Conservation (phyloP, 1,284 basidiomycete genomes). For the Ustilago hordei region DNA sequence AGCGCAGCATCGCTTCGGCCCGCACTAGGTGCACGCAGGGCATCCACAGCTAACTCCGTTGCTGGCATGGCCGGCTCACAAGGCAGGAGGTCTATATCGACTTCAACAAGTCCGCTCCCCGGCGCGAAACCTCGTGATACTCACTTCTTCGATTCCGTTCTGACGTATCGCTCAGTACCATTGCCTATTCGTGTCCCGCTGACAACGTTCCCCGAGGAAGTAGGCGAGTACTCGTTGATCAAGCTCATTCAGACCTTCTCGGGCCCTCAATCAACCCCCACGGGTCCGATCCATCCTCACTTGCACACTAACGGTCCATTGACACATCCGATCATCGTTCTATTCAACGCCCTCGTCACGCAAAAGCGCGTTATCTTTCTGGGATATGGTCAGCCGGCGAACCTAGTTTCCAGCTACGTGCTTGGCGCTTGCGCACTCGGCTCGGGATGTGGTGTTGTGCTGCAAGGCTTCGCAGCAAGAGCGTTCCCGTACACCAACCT, state of each 20-base stretch:
- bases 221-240: constrained; percentile 96
- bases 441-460: constrained; percentile 85
- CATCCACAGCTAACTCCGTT: constrained; percentile 44
- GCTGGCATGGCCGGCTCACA: not conserved
- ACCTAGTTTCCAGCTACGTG: constrained; percentile 88
- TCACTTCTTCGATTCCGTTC: constrained; percentile 88
- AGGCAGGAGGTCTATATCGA: constrained; percentile 28
- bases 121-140: constrained; percentile 77
- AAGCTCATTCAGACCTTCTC: constrained; percentile 90
- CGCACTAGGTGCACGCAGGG: constrained; percentile 31
- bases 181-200: constrained; percentile 60
- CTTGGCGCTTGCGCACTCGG: constrained; percentile 91
- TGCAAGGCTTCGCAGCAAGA: constrained; percentile 83
- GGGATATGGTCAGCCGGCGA: constrained; percentile 80
- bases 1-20: constrained; percentile 44
- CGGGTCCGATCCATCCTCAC: constrained; percentile 87
- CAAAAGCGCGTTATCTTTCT: constrained; percentile 94
- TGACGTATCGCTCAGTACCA: constrained; percentile 74
- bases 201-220: constrained; percentile 78
- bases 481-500: constrained; percentile 95
- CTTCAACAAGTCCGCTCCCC: constrained; percentile 19
- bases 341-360: constrained; percentile 94
- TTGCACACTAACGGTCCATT: constrained; percentile 89
- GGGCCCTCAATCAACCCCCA: constrained; percentile 72
- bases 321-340: constrained; percentile 91